These are phyloP conservation scores for Candida verbasci DNA, from an alignment of 805 yeast species.

Conservation along the genomic window DNA sequence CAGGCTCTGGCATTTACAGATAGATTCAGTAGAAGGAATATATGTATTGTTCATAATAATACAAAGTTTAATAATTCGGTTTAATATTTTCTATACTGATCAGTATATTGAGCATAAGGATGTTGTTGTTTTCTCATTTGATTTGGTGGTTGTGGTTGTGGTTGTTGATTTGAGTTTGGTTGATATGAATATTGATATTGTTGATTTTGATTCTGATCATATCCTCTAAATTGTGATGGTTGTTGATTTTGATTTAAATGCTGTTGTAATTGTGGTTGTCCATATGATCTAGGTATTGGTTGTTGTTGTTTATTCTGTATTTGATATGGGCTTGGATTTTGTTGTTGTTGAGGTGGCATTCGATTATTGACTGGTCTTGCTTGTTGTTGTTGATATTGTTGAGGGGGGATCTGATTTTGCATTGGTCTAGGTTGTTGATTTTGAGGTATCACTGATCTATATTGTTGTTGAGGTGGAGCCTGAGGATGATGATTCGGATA, in stretches of 20 bases:
- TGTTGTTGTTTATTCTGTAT: constrained; percentile 6
- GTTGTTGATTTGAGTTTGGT: constrained; percentile 6
- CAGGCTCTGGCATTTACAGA: too few relatives aligned
- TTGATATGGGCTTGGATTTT: neutral
- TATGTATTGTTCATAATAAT: too few relatives aligned
- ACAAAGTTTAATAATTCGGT: too few relatives aligned
- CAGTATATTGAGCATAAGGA: constrained; percentile 7
- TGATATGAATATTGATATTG: constrained; percentile 10
- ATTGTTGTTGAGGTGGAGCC: constrained; percentile 1
- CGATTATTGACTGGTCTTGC: constrained; percentile 8
- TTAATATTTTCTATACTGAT: constrained; percentile 5
- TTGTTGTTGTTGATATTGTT: constrained; percentile 10
- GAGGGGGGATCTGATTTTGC: constrained; percentile 11
- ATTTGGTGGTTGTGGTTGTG: constrained; percentile 1
- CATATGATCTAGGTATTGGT: constrained; percentile 6
- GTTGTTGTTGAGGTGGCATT: neutral
- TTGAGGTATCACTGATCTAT: constrained; percentile 4
- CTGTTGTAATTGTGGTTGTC: constrained; percentile 4
- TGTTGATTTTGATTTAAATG: constrained; percentile 4
- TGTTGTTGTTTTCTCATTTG: constrained; percentile 10
- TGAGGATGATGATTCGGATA: neutral
- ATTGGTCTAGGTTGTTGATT: constrained; percentile 10
- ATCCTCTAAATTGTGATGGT: constrained; percentile 7
- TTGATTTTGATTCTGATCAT: constrained; percentile 6
- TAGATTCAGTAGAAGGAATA: too few relatives aligned